Evolutionary conservation across 495 filamentous ascomycete species (phyloP).

Genomic region (Endocarpon pusillum): DNA sequence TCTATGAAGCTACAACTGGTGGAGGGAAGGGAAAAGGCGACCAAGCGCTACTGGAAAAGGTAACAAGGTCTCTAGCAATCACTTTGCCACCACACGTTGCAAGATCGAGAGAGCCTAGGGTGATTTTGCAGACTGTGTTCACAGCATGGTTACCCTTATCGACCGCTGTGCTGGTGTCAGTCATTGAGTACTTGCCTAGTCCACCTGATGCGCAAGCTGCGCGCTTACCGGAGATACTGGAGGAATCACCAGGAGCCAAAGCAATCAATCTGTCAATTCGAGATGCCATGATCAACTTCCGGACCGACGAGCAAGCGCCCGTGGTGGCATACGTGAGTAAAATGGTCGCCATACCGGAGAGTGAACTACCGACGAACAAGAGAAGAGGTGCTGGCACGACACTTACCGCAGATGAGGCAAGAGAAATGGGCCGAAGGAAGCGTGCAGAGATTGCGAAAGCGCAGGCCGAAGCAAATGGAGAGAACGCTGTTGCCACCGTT

Average conservation of each 20-base stretch:
- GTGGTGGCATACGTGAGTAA: conserved; percentile 95
- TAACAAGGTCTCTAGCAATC: conserved; percentile 78
- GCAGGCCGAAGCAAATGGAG: conserved; percentile 38
- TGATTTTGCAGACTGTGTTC: conserved; percentile 74
- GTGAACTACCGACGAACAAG: conserved; percentile 69
- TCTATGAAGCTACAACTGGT: conserved; percentile 79
- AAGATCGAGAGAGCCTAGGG: conserved; percentile 65
- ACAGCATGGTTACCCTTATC: conserved; percentile 84
- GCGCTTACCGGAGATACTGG: conserved; percentile 60
- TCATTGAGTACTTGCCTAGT: conserved; percentile 82
- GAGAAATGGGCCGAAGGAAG: conserved; percentile 75
- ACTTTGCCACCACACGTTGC: conserved; percentile 68
- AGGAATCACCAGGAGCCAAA: conserved; percentile 60
- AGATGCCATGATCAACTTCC: conserved; percentile 68
- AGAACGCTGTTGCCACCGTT: conserved; percentile 12
- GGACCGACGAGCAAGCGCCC: conserved; percentile 46
- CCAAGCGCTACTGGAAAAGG: conserved; percentile 70
- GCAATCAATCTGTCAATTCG: conserved; percentile 49
- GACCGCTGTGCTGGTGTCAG: conserved; percentile 79
- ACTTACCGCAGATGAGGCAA: conserved; percentile 75
- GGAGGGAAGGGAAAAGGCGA: conserved; percentile 74
- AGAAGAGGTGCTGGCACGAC: conserved; percentile 41
- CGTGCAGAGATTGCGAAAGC: conserved; percentile 68
- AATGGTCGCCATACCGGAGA: conserved; percentile 89
- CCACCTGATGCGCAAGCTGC: conserved; percentile 70